phyloP scores from a whole-genome alignment of 208 protist genomes.

The Porcisia deanei region DNA sequence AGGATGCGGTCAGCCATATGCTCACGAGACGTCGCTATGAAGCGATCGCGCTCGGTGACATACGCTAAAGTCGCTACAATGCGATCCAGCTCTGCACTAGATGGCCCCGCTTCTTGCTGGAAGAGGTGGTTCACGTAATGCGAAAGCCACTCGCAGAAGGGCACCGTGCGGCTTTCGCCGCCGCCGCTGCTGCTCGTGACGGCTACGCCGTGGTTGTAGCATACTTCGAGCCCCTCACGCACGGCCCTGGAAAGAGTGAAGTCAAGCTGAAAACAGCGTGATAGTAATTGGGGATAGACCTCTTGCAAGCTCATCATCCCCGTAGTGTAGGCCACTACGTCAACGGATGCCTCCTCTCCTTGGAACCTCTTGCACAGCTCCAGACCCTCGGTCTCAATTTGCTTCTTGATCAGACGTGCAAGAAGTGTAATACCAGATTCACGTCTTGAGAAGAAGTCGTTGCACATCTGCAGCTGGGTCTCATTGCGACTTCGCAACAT shows the following conservation, averaged over 20 bases:
- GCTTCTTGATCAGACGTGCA: constrained; percentile 38
- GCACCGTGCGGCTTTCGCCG: constrained; percentile 25
- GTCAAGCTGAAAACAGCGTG: constrained; percentile 66
- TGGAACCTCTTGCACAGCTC: constrained; percentile 44
- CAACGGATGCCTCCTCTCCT: constrained; percentile 50
- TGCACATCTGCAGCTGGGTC: constrained; percentile 51
- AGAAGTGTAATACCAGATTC: constrained; percentile 49
- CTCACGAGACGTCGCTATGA: constrained; percentile 74
- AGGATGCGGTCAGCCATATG: constrained; percentile 82
- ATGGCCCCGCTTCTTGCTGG: constrained; percentile 37
- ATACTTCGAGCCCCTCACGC: constrained; percentile 68
- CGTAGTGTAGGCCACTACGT: constrained; percentile 57
- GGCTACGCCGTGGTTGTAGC: constrained; percentile 56
- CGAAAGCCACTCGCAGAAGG: constrained; percentile 79
- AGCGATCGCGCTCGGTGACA: constrained; percentile 77
- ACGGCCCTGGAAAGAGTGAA: constrained; percentile 67
- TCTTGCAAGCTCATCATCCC: constrained; percentile 82
- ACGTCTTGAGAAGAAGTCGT: constrained; percentile 59
- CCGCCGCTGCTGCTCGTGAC: constrained; percentile 26
- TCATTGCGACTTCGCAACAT: constrained; percentile 53
- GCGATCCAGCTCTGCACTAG: constrained; percentile 57
- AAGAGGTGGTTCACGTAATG: constrained; percentile 78
- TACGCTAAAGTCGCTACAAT: constrained; percentile 67
- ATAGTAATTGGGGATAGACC: constrained; percentile 56
- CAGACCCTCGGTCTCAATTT: constrained; percentile 58